Conservation (phyloP, 495 filamentous ascomycete genomes). For the Lophiotrema nucula region DNA sequence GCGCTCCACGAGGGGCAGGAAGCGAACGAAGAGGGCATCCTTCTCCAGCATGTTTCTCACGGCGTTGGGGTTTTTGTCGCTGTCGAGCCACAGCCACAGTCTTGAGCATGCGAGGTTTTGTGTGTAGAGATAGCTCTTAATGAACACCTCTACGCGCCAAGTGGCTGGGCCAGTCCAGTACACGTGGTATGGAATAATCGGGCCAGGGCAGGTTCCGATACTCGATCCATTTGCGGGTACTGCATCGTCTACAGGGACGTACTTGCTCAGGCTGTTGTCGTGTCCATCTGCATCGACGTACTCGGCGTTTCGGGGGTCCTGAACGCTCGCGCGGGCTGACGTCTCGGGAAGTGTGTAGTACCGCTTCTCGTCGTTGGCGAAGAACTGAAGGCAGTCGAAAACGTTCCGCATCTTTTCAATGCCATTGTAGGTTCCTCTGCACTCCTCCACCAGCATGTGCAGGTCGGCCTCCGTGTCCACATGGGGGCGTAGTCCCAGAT, state of each 20-base stretch:
- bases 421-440: slow-evolving; percentile 49
- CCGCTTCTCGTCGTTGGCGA: slow-evolving; percentile 47
- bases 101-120: slow-evolving; percentile 56
- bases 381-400: slow-evolving; percentile 52
- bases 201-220: slow-evolving; percentile 51
- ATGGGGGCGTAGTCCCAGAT: slow-evolving; percentile 50
- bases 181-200: slow-evolving; percentile 56
- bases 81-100: slow-evolving; percentile 56
- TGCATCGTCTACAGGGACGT: slow-evolving; percentile 39
- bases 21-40: slow-evolving; percentile 52
- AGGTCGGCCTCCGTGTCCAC: slow-evolving; percentile 54
- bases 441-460: slow-evolving; percentile 50
- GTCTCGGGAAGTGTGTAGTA: slow-evolving; percentile 48
- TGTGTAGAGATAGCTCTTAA: slow-evolving; percentile 58
- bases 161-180: slow-evolving; percentile 61
- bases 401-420: slow-evolving; percentile 57
- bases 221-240: slow-evolving; percentile 35
- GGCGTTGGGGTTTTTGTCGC: slow-evolving; percentile 49
- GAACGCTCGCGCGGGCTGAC: slow-evolving; percentile 42
- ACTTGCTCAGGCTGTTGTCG: slow-evolving; percentile 41
- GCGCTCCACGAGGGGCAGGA: slow-evolving; percentile 53
- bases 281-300: slow-evolving; percentile 46
- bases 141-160: slow-evolving; percentile 57
- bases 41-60: slow-evolving; percentile 50
- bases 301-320: slow-evolving; percentile 46